These are phyloP conservation scores for Coleophoma crateriformis DNA, from an alignment of 2,329 filamentous ascomycete species.

Conservation along the genomic window DNA sequence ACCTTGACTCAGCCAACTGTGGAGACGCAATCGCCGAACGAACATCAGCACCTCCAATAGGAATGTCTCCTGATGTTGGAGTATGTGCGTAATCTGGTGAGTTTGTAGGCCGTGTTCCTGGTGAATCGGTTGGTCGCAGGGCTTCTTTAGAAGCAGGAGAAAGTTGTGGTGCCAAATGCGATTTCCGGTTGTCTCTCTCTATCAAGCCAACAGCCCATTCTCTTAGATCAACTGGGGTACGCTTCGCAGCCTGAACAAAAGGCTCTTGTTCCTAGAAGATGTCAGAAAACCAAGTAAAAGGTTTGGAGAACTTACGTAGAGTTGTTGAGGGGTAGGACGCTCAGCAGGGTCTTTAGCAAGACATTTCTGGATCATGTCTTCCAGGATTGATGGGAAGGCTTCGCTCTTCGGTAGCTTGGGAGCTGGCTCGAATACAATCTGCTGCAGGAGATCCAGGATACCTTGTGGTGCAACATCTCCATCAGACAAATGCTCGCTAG, in stretches of 20 bases:
- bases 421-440: conserved; percentile 94
- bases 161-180: conserved; percentile 76
- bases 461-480: conserved; percentile 82
- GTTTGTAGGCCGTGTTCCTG: conserved; percentile 32
- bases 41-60: conserved; percentile 51
- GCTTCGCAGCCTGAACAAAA: conserved; percentile 93
- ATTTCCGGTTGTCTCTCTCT: conserved; percentile 93
- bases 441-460: conserved; percentile 91
- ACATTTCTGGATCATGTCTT: conserved; percentile 97
- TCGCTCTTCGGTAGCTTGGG: conserved; percentile 94
- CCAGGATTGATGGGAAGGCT: conserved; percentile 89
- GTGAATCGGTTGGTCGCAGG: conserved; percentile 58
- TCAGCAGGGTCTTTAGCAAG: conserved; percentile 83
- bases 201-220: conserved; percentile 94
- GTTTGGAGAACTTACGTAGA: conserved; percentile 63
- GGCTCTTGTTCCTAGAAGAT: conserved; percentile 72
- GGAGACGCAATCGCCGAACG: conserved; percentile 39
- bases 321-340: conserved; percentile 85
- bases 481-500: conserved; percentile 65
- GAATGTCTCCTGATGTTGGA: conserved; percentile 69
- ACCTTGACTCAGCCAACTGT: conserved; percentile 22
- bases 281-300: conserved; percentile 5
- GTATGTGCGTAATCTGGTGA: conserved; percentile 45
- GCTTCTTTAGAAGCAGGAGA: conserved; percentile 75
- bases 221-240: conserved; percentile 88